Evolutionary conservation across 2,329 filamentous ascomycete species (phyloP).

Genomic region (Aspergillus felis): DNA sequence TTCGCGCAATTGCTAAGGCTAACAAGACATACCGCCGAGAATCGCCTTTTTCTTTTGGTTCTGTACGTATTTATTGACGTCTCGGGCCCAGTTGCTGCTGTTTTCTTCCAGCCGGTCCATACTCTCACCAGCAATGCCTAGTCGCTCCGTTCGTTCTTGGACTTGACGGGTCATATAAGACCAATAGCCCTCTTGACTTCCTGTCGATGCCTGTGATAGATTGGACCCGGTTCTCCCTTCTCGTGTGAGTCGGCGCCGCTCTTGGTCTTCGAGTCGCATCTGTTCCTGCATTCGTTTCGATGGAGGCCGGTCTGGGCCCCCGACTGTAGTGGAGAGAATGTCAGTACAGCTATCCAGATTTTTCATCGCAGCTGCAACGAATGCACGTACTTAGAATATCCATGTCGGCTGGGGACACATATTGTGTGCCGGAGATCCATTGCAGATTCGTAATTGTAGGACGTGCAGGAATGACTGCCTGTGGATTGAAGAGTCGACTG

Average conservation of each 20-base stretch:
- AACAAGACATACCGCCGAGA: constrained; percentile 53
- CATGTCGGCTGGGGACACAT: constrained; percentile 80
- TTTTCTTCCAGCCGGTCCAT: constrained; percentile 80
- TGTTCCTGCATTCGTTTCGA: constrained; percentile 86
- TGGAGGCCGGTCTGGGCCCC: constrained; percentile 80
- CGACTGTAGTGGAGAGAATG: constrained; percentile 47
- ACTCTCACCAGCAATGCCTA: constrained; percentile 76
- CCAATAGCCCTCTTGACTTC: constrained; percentile 62
- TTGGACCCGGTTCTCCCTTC: constrained; percentile 34
- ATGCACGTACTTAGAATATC: constrained; percentile 65
- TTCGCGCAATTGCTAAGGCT: background rate
- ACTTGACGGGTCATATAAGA: constrained; percentile 83
- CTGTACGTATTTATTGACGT: constrained; percentile 80
- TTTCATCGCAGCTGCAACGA: background rate
- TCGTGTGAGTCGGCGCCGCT: constrained; percentile 38
- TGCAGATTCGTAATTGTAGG: constrained; percentile 94
- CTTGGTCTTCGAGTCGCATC: constrained; percentile 67
- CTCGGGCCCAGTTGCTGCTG: constrained; percentile 78
- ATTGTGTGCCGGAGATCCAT: constrained; percentile 94
- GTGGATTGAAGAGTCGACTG: constrained; percentile 77
- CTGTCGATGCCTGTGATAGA: constrained; percentile 15
- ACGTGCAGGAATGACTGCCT: constrained; percentile 68
- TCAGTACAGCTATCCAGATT: background rate
- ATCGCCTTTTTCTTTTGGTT: constrained; percentile 85
- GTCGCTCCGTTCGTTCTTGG: constrained; percentile 83